phyloP scores from a whole-genome alignment of 257 asterid genomes.

The Phtheirospermum japonicum region DNA sequence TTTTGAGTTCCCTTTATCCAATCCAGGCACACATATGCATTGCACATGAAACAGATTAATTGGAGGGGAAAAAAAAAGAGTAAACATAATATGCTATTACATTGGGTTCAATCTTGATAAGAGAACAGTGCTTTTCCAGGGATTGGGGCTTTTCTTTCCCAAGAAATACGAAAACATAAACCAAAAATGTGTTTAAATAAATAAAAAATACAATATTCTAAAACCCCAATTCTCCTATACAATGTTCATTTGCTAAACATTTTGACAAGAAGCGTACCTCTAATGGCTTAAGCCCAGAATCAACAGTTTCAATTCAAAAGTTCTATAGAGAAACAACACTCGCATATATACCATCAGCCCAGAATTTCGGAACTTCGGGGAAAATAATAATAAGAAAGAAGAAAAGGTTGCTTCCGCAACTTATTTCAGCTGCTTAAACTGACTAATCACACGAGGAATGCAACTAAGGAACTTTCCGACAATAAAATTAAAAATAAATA shows the following conservation, averaged over 20 bases:
- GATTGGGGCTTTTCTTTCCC: neutral
- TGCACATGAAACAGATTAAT: neutral
- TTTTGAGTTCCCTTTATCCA: neutral
- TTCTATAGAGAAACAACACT: no score
- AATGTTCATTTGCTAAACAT: neutral
- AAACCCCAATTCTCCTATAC: neutral
- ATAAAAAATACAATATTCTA: neutral
- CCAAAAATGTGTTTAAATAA: neutral
- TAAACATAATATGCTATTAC: neutral
- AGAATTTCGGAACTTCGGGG: no score
- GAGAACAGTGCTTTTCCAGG: neutral
- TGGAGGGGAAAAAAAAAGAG: neutral
- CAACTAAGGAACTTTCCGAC: neutral
- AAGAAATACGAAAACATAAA: neutral
- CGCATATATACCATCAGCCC: no score
- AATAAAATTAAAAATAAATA: neutral
- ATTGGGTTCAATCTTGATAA: slow-evolving; percentile 4
- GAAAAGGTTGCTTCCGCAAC: slow-evolving; percentile 15
- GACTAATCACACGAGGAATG: slow-evolving; percentile 22
- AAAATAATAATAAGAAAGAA: neutral
- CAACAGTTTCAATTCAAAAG: no score
- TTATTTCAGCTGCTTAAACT: slow-evolving; percentile 10
- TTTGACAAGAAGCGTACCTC: slow-evolving; percentile 4
- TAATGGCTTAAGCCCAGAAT: neutral
- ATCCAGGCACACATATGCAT: neutral